These are phyloP conservation scores for Rasamsonia emersonii DNA, from an alignment of 2,329 filamentous ascomycete genomes.

Conservation along the genomic window DNA sequence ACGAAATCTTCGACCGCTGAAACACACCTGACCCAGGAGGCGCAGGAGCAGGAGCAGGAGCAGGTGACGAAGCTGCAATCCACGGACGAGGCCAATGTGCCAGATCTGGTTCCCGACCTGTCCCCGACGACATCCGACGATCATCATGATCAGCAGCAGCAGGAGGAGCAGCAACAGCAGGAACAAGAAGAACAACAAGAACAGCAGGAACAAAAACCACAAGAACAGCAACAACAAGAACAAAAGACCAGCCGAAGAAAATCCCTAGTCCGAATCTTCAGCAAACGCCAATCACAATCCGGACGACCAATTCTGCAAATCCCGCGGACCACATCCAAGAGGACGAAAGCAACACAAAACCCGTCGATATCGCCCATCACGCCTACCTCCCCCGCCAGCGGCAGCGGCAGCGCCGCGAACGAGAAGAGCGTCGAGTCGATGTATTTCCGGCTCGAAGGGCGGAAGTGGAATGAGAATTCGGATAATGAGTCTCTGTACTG, in stretches of 20 bases:
- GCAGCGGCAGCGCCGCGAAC: neutral
- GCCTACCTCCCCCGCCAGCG: neutral
- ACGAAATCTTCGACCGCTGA: too few species aligned
- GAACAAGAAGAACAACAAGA: too few species aligned
- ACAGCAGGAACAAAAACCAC: too few species aligned
- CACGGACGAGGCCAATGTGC: too few species aligned
- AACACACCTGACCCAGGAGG: too few species aligned
- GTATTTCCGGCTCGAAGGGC: neutral
- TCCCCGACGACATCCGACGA: too few species aligned
- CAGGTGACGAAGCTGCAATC: too few species aligned
- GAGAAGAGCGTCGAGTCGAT: neutral
- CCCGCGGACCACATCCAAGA: neutral
- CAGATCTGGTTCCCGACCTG: too few species aligned
- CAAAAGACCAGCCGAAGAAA: neutral
- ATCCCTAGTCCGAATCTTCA: neutral
- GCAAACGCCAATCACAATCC: neutral
- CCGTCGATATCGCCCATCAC: neutral
- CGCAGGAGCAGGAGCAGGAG: too few species aligned
- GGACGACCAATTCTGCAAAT: neutral
- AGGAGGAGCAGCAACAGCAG: too few species aligned
- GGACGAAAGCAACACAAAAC: neutral
- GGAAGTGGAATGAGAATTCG: neutral
- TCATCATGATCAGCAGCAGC: too few species aligned
- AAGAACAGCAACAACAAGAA: too few species aligned
- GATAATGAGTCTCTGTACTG: constrained; percentile 1